Conservation (phyloP, 371 early-diverging fungal species). For the Dichotomocladium elegans region DNA sequence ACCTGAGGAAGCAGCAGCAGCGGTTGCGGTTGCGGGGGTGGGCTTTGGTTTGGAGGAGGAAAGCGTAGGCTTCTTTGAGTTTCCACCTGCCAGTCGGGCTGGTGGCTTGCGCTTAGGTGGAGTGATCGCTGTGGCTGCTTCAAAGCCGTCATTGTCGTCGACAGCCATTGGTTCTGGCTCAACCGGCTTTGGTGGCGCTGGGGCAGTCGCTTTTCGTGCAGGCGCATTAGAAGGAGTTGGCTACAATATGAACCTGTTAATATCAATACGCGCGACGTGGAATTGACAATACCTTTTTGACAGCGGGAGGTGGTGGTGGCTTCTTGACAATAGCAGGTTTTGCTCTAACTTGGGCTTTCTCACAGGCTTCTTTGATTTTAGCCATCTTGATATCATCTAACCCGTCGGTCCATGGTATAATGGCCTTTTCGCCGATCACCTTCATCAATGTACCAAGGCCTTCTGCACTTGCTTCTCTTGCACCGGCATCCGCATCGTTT, state of each 20-base stretch:
- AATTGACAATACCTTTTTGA: conserved; percentile 12
- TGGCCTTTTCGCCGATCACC: conserved; percentile 74
- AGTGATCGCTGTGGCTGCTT: conserved; percentile 39
- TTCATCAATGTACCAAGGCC: conserved; percentile 89
- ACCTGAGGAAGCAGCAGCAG: conserved; percentile 34
- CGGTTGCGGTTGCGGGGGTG: conserved; percentile 23
- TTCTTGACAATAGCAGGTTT: conserved; percentile 48
- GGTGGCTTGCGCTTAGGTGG: conserved; percentile 66
- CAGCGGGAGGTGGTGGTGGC: conserved; percentile 38
- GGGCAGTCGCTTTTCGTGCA: conserved; percentile 19
- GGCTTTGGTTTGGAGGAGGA: conserved; percentile 40
- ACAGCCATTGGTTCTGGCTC: conserved; percentile 25
- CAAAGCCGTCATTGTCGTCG: conserved; percentile 13
- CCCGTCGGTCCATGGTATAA: conserved; percentile 72
- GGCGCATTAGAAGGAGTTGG: conserved; percentile 6
- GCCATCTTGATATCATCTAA: conserved; percentile 84
- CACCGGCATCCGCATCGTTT: conserved; percentile 84
- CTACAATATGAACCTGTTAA: background rate
- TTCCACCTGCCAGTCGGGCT: conserved; percentile 35
- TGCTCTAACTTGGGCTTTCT: conserved; percentile 77
- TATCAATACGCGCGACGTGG: too few species aligned
- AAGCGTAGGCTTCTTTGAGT: conserved; percentile 49
- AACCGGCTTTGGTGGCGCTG: conserved; percentile 16
- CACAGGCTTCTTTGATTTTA: conserved; percentile 84
- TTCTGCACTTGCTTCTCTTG: conserved; percentile 86